phyloP scores from a whole-genome alignment of 2,329 filamentous ascomycete genomes.

The Geosmithia flava region DNA sequence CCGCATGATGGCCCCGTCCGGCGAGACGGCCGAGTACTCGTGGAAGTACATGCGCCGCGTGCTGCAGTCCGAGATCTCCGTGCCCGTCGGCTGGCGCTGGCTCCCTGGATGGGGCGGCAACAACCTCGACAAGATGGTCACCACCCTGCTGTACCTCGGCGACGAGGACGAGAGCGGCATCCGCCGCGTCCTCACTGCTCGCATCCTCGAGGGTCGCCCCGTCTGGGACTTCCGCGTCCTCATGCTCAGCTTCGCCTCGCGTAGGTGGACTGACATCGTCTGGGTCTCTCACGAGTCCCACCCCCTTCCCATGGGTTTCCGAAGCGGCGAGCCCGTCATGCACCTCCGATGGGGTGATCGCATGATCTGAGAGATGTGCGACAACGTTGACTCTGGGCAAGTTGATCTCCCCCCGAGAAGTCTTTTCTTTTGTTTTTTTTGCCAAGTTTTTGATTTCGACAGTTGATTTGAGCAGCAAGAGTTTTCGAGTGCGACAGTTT shows the following conservation, averaged over 20 bases:
- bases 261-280: conserved; percentile 12
- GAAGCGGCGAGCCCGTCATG: conserved; percentile 1
- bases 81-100: background rate
- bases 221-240: background rate
- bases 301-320: conserved; percentile 4
- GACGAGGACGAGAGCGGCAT: background rate
- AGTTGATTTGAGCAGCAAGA: no score
- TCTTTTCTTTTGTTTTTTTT: no score
- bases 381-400: no score
- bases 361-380: conserved; percentile 4
- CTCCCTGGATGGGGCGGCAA: background rate
- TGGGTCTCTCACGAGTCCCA: conserved; percentile 9
- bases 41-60: background rate
- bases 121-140: background rate
- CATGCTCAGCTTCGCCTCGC: conserved; percentile 2
- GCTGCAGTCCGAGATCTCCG: background rate
- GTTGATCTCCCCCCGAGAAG: no score
- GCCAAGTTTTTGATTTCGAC: no score
- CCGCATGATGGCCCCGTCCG: background rate
- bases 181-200: background rate
- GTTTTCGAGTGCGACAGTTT: no score
- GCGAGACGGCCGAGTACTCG: background rate
- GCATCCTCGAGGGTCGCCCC: background rate
- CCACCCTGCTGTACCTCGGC: background rate
- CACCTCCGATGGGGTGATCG: conserved; percentile 1